These are phyloP conservation scores for Albifimbria verrucaria DNA, from an alignment of 2,329 filamentous ascomycete genomes.

Conservation along the genomic window DNA sequence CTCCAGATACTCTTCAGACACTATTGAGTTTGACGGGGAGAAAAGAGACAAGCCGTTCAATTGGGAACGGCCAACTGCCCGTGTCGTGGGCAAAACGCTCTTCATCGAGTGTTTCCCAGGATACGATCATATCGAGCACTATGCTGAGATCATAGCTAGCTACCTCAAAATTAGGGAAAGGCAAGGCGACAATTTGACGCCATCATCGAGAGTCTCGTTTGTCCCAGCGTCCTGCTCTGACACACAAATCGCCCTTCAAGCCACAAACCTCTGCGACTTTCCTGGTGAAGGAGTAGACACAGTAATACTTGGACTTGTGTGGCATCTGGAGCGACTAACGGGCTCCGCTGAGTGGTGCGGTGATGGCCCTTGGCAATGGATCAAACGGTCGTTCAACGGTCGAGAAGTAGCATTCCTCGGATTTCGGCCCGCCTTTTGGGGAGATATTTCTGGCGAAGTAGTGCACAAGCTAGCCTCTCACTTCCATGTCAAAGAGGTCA, in stretches of 20 bases:
- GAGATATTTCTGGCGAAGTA: slow-evolving; percentile 1
- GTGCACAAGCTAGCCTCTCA: not conserved
- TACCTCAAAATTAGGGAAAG: slow-evolving; percentile 1
- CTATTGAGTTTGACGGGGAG: not conserved
- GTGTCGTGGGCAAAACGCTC: not conserved
- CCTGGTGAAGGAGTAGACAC: not conserved
- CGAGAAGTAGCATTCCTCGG: not conserved
- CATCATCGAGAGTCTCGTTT: not conserved
- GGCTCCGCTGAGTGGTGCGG: not conserved
- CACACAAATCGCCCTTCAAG: not conserved
- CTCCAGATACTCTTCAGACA: not conserved
- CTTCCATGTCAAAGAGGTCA: not conserved
- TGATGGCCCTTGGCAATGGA: slow-evolving; percentile 2
- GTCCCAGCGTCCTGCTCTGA: slow-evolving; percentile 1
- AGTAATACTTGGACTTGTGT: not conserved
- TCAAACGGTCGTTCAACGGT: not conserved
- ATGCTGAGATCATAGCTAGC: slow-evolving; percentile 1
- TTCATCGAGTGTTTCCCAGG: slow-evolving; percentile 2
- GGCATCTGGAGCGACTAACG: slow-evolving; percentile 1
- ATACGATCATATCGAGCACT: slow-evolving; percentile 2
- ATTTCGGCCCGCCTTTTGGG: slow-evolving; percentile 1
- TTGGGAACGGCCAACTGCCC: slow-evolving; percentile 1
- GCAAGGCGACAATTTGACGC: not conserved
- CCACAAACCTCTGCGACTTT: not conserved
- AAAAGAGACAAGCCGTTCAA: slow-evolving; percentile 3